Conservation (phyloP, 2,329 filamentous ascomycete species). For the Exophiala aquamarina region DNA sequence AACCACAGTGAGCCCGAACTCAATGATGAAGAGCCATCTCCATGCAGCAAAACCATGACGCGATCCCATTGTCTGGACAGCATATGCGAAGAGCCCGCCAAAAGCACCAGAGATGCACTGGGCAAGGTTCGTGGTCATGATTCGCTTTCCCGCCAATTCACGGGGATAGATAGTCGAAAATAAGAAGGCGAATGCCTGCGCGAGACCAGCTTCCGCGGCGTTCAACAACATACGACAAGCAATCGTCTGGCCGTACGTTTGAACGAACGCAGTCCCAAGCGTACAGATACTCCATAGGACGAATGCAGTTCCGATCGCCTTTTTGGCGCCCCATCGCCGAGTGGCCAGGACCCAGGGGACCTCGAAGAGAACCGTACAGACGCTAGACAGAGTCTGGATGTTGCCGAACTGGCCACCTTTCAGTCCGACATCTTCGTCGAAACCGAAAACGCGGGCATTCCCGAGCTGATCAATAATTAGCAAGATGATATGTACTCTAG, state of each 20-base stretch:
- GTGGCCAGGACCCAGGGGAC: constrained; percentile 17
- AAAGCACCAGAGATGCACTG: constrained; percentile 19
- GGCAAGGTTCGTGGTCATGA: constrained; percentile 11
- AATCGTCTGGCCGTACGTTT: constrained; percentile 30
- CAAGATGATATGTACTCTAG: constrained; percentile 32
- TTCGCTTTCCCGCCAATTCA: constrained; percentile 12
- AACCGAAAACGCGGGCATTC: constrained; percentile 64
- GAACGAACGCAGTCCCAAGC: constrained; percentile 28
- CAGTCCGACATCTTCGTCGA: constrained; percentile 55
- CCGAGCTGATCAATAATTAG: constrained; percentile 5
- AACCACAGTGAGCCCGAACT: constrained; percentile 11
- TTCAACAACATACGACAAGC: constrained; percentile 34
- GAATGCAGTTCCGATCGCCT: constrained; percentile 13
- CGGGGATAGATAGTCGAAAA: constrained; percentile 18
- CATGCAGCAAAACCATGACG: constrained; percentile 13
- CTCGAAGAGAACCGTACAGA: constrained; percentile 15
- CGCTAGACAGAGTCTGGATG: constrained; percentile 15
- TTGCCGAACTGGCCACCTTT: constrained; percentile 62
- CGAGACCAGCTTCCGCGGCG: constrained; percentile 17
- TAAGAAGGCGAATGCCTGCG: constrained; percentile 9
- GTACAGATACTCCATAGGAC: constrained; percentile 14
- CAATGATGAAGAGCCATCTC: constrained; percentile 25
- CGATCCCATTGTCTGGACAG: constrained; percentile 16
- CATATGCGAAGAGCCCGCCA: constrained; percentile 21
- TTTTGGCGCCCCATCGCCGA: constrained; percentile 14